Evolutionary conservation across 306 rosid species (phyloP), one percentile per base, ranked within the genome.

Genomic region (Prunus campanulata): DNA sequence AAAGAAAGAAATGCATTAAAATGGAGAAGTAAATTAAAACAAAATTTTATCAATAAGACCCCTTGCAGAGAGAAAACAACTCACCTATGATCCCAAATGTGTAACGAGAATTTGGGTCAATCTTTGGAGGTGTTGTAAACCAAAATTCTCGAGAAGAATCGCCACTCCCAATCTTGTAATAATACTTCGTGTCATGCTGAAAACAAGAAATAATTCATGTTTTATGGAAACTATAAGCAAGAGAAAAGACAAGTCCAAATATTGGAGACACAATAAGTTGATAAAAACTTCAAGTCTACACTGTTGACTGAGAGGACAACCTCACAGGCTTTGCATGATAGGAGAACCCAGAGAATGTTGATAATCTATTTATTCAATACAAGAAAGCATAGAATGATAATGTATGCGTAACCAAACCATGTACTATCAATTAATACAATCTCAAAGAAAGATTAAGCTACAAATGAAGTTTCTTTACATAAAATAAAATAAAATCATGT

Each of bases 71-170:
- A 83, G 74, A 61, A 70, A 24, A 80, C 54, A 78, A 83, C 91
- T 75, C 78, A 90, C 98, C 98, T 54, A 96, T 92, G 72, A 96
- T 89, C 79, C 99, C 99, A 81, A 92, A 96, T 84, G 85, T 92
- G 93, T 90, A 96, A 68, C 90, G 47, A 57, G 88, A 72, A 68
- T 96, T 96, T 69, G 91, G 92, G 59, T 74, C 85, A 77, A 92
- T 82, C 74, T 82, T 59, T 19, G 98, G 97, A 68, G 99, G 96
- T 63, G 99, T 89, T 72, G 79, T 77, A 59, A 92, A 92, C 93
- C 91, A 92, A 87, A 96, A 92, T 78, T 88, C 88, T 78, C 99
- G 90, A 81, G 97, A 83, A 81, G 98, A 91, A 76, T 87, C 93
- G 46, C 90, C 93, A 52, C 81, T 91, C 71, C 98, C 99, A 72